phyloP scores from a whole-genome alignment of 768 basidiomycete species.

The Xerocomus spinulosus region DNA sequence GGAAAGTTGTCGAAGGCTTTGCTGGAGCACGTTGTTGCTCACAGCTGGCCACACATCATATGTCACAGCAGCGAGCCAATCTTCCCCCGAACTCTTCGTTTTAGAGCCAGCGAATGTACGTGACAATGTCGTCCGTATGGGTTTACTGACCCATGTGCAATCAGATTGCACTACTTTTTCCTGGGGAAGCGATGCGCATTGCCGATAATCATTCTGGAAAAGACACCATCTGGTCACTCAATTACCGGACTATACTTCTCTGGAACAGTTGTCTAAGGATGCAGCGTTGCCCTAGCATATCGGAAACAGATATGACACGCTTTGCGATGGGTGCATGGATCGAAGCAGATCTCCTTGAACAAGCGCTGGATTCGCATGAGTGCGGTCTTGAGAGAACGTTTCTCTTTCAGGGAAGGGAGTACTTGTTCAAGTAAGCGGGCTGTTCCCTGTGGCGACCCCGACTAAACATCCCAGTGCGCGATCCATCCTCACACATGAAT shows the following conservation, averaged over 20 bases:
- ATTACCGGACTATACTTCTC: constrained; percentile 62
- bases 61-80: constrained; percentile 40
- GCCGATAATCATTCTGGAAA: constrained; percentile 39
- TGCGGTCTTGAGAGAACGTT: constrained; percentile 65
- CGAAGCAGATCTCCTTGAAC: constrained; percentile 64
- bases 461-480: constrained; percentile 44
- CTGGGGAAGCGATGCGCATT: constrained; percentile 55
- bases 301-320: constrained; percentile 50
- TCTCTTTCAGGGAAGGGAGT: constrained; percentile 67
- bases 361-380: constrained; percentile 56
- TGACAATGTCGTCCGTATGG: neutral
- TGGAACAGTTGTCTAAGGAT: constrained; percentile 72
- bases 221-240: constrained; percentile 72
- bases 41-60: constrained; percentile 63
- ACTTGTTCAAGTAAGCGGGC: constrained; percentile 65
- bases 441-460: neutral
- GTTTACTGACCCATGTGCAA: constrained; percentile 2
- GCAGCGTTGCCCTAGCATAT: constrained; percentile 38
- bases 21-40: constrained; percentile 67
- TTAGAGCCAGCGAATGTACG: constrained; percentile 64
- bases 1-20: constrained; percentile 67
- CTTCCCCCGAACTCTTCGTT: constrained; percentile 49
- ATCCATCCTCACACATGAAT: constrained; percentile 68
- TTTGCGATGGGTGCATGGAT: constrained; percentile 69
- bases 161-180: constrained; percentile 70